These are phyloP conservation scores for Rhodamnia rubescens DNA, from an alignment of 345 rosid genomes.

Conservation along the genomic window DNA sequence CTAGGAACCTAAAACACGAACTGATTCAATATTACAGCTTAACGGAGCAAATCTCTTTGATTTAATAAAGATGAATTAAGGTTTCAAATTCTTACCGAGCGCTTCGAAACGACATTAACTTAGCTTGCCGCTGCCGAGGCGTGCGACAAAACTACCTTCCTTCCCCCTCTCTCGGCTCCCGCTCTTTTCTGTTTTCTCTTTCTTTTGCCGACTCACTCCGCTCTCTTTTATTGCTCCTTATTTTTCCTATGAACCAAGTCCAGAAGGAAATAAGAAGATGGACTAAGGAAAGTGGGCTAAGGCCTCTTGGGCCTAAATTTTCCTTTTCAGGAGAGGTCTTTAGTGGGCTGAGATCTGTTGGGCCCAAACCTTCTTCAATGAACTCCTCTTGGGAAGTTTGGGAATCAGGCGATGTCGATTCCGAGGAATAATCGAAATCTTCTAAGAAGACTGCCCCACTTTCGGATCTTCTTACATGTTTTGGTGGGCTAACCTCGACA, in stretches of 20 bases:
- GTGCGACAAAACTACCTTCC: background rate
- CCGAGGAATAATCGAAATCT: too few species aligned
- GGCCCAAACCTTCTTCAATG: too few species aligned
- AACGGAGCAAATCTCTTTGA: background rate
- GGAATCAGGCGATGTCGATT: too few species aligned
- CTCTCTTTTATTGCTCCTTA: background rate
- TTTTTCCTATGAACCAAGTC: background rate
- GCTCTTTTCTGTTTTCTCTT: background rate
- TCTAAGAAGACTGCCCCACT: background rate
- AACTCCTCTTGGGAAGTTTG: too few species aligned
- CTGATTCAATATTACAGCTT: too few species aligned
- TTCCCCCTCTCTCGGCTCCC: background rate
- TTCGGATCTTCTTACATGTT: background rate
- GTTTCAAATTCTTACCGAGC: background rate
- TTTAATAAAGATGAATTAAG: background rate
- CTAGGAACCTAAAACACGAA: background rate
- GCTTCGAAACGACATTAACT: background rate
- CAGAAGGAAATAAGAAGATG: background rate
- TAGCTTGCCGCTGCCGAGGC: fast-evolving
- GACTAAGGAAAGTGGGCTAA: background rate
- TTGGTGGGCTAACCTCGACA: background rate
- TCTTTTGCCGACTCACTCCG: background rate
- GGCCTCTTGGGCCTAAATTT: background rate
- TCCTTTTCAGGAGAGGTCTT: background rate
- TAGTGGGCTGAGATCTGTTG: background rate